A percentile compares a stretch with the other conserved stretches of the same genome.
Evolutionary conservation across 148 eudicot genomes (phyloP).

Genomic region (Nepenthes gracilis): DNA sequence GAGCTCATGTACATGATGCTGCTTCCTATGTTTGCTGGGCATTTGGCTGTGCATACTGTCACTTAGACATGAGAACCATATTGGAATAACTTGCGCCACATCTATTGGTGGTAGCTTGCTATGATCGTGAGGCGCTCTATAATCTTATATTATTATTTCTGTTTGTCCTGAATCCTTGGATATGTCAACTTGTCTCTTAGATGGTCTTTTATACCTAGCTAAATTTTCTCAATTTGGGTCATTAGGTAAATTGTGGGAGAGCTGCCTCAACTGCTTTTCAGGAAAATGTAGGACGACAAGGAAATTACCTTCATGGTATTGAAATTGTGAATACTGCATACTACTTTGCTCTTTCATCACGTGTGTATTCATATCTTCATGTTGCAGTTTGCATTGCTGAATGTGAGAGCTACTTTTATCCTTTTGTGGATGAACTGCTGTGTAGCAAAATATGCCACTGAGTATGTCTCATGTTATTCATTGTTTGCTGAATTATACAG

Average conservation of each 20-base stretch:
- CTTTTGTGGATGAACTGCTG: slow-evolving; percentile 81
- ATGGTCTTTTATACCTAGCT: too few species aligned
- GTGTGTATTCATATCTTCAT: slow-evolving; percentile 64
- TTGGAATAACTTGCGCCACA: slow-evolving; percentile 85
- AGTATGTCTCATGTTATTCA: slow-evolving; percentile 40
- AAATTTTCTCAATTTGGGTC: slow-evolving; percentile 8
- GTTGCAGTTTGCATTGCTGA: slow-evolving; percentile 82
- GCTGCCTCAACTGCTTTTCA: slow-evolving; percentile 99
- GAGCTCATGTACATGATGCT: slow-evolving; percentile 98
- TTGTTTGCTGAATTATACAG: background rate
- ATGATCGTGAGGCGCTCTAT: slow-evolving; percentile 85
- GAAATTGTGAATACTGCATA: slow-evolving; percentile 95
- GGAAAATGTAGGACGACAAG: slow-evolving; percentile 98
- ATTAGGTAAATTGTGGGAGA: slow-evolving; percentile 95
- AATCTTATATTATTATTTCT: slow-evolving; percentile 1
- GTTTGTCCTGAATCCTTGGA: background rate
- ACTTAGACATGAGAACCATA: slow-evolving; percentile 69
- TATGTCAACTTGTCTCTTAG: too few species aligned
- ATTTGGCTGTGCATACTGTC: slow-evolving; percentile 92
- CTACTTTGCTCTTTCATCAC: slow-evolving; percentile 91
- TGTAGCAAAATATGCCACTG: slow-evolving; percentile 86
- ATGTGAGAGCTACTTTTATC: slow-evolving; percentile 78
- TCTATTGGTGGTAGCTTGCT: slow-evolving; percentile 84
- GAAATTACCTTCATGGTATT: slow-evolving; percentile 90
- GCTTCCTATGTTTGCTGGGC: slow-evolving; percentile 99